These are phyloP conservation scores for Malassezia brasiliensis DNA, from an alignment of 1,284 basidiomycete genomes.

Conservation along the genomic window DNA sequence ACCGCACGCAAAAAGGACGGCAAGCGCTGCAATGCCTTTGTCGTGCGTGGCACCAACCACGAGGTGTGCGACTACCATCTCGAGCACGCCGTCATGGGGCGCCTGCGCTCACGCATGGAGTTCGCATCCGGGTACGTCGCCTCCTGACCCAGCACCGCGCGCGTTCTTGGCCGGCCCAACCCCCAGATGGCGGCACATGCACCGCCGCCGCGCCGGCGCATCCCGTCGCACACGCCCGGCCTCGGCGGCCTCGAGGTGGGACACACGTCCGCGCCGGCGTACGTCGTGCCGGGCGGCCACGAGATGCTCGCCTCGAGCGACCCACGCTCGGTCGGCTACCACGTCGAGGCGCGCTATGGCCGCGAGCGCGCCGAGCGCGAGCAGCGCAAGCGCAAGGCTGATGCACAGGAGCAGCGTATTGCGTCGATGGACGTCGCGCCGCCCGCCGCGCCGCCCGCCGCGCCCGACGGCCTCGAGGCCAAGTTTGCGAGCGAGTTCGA, in stretches of 20 bases:
- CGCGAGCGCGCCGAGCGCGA: slow-evolving; percentile 4
- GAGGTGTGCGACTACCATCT: slow-evolving; percentile 13
- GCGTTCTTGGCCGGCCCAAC: neutral
- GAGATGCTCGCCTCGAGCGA: neutral
- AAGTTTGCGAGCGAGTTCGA: slow-evolving; percentile 8
- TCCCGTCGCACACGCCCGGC: neutral
- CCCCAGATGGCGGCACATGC: neutral
- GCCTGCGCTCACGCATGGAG: slow-evolving; percentile 13
- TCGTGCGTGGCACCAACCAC: slow-evolving; percentile 8
- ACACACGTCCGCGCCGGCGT: neutral
- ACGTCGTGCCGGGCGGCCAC: neutral
- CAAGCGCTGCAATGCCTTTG: slow-evolving; percentile 62
- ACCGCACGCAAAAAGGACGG: slow-evolving; percentile 63
- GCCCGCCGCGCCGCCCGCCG: neutral
- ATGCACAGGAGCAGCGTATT: neutral
- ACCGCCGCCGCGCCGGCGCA: neutral
- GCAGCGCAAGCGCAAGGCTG: slow-evolving; percentile 8
- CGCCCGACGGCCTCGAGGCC: neutral
- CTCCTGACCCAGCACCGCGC: neutral
- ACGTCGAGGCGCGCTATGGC: slow-evolving; percentile 9
- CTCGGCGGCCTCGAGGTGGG: neutral
- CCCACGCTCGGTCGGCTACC: neutral
- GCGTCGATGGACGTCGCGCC: neutral
- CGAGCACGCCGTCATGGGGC: slow-evolving; percentile 2
- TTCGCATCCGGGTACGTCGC: slow-evolving; percentile 9